These are phyloP conservation scores for Lactarius quietus DNA, from an alignment of 768 basidiomycete species.

Conservation along the genomic window DNA sequence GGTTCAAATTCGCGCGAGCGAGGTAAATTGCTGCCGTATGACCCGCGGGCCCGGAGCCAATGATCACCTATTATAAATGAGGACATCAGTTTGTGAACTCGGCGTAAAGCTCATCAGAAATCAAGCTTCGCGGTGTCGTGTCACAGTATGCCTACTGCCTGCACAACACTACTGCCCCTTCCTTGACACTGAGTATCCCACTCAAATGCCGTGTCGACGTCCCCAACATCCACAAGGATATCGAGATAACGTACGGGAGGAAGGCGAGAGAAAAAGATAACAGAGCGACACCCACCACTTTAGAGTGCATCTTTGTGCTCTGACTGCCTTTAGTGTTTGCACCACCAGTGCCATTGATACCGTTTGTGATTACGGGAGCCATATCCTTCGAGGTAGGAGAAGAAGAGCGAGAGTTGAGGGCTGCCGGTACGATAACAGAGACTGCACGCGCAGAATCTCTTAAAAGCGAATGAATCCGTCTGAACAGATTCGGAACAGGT, in stretches of 20 bases:
- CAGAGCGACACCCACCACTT: slow-evolving; percentile 47
- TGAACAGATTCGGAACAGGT: slow-evolving; percentile 12
- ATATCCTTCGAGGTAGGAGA: slow-evolving; percentile 7
- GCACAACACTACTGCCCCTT: background rate
- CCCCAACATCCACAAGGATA: background rate
- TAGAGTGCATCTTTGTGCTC: slow-evolving; percentile 76
- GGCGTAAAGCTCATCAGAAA: background rate
- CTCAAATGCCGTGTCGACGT: slow-evolving; percentile 2
- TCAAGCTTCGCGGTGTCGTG: too few species aligned
- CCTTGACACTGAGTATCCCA: background rate
- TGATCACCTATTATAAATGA: slow-evolving; percentile 60
- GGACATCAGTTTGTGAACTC: slow-evolving; percentile 11
- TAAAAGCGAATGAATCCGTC: background rate
- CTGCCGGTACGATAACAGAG: slow-evolving; percentile 1
- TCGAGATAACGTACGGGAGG: background rate
- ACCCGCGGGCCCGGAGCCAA: slow-evolving; percentile 91
- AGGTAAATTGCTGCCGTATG: slow-evolving; percentile 97
- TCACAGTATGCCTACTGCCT: background rate
- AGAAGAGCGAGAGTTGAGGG: slow-evolving; percentile 7
- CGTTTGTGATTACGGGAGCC: slow-evolving; percentile 12
- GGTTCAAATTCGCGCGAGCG: slow-evolving; percentile 91
- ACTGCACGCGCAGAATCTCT: slow-evolving; percentile 11
- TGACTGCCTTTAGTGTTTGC: slow-evolving; percentile 8
- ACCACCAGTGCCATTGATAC: background rate
- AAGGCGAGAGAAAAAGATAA: background rate